Percentiles rank a stretch among this genome's conserved stretches.
Evolutionary conservation across 257 asterid genomes (phyloP).

Genomic region (Asclepias syriaca): DNA sequence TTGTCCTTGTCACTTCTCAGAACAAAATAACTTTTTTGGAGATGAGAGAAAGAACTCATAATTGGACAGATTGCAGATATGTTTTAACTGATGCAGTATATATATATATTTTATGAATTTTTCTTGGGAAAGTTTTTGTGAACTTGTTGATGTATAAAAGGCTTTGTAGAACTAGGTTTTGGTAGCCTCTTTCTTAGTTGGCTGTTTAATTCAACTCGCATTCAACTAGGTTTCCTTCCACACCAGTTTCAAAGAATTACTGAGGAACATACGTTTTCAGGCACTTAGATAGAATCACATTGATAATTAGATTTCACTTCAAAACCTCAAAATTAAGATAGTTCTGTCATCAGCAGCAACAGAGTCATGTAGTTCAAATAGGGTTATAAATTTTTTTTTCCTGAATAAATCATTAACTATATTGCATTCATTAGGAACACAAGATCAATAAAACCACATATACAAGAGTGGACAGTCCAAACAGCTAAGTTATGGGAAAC

Average conservation of each 20-base stretch:
- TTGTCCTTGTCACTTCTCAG: no score
- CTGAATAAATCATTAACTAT: no score
- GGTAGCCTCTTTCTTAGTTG: constrained; percentile 59
- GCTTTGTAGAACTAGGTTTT: background rate
- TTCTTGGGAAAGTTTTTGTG: background rate
- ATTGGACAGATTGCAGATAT: background rate
- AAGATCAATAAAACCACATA: no score
- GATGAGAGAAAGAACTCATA: background rate
- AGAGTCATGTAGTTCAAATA: background rate
- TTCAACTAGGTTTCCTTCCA: constrained; percentile 39
- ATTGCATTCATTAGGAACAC: no score
- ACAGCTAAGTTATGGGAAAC: no score
- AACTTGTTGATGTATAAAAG: background rate
- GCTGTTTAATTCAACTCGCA: constrained; percentile 56
- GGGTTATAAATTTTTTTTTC: background rate
- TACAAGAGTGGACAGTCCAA: no score
- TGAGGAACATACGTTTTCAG: constrained; percentile 21
- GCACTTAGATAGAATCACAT: background rate
- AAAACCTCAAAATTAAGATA: background rate
- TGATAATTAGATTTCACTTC: background rate
- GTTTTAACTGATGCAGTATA: background rate
- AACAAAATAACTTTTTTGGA: background rate
- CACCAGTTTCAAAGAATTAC: constrained; percentile 85
- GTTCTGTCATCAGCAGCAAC: background rate
- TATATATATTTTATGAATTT: background rate